A percentile compares a stretch with the other conserved stretches of the same genome.
Conservation (phyloP, 441 rosid species). For the Gossypium aridum region DNA sequence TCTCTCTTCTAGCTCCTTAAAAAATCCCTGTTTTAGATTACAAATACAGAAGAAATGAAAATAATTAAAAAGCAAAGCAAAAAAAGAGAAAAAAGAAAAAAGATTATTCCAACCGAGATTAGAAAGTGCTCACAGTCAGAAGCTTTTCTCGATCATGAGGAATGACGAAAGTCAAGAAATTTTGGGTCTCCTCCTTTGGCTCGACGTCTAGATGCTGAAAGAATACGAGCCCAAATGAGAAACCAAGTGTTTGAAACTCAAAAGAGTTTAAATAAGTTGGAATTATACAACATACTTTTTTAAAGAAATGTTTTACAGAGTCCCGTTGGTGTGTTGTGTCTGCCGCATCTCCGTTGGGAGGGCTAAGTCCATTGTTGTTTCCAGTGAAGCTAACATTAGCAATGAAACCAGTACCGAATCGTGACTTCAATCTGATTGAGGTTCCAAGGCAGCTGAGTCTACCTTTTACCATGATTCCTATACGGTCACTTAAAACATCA, state of each 20-base stretch:
- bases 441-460: slow-evolving; percentile 82
- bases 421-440: slow-evolving; percentile 79
- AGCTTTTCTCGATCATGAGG: slow-evolving; percentile 68
- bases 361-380: slow-evolving; percentile 30
- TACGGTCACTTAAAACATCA: slow-evolving; percentile 82
- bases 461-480: slow-evolving; percentile 97
- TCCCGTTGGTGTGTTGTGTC: slow-evolving; percentile 28
- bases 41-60: slow-evolving; percentile 1
- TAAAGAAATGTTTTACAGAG: slow-evolving; percentile 65
- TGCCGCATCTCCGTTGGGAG: slow-evolving; percentile 22
- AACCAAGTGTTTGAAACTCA: slow-evolving; percentile 7
- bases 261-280: background rate
- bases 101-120: slow-evolving; percentile 1
- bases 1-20: slow-evolving; percentile 65
- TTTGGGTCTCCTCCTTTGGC: slow-evolving; percentile 64
- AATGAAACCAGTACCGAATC: slow-evolving; percentile 79
- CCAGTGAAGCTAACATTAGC: slow-evolving; percentile 65
- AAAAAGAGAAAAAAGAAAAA: background rate
- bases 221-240: slow-evolving; percentile 14
- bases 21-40: slow-evolving; percentile 40
- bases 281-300: slow-evolving; percentile 35
- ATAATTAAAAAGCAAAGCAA: background rate
- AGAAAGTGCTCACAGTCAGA: slow-evolving; percentile 40
- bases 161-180: slow-evolving; percentile 81
- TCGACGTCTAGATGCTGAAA: slow-evolving; percentile 55